These are phyloP conservation scores for Symbiodinium pilosum DNA, from an alignment of 73 alveolate genomes.

Conservation along the genomic window DNA sequence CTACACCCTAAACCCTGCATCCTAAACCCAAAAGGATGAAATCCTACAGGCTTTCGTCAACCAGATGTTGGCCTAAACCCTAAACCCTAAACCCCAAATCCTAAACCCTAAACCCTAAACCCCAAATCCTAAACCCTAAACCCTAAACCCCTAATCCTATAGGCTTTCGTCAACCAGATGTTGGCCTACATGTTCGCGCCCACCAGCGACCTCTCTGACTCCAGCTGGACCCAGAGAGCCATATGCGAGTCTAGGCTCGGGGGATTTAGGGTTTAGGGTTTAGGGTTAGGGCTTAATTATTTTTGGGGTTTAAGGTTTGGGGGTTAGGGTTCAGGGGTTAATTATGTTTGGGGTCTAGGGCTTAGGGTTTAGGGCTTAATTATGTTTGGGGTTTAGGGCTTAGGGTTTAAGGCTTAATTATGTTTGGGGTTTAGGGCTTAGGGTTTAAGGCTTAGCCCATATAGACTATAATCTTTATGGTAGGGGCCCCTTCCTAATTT, in stretches of 20 bases:
- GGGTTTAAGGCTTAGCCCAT: neutral
- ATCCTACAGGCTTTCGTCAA: neutral
- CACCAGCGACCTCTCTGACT: neutral
- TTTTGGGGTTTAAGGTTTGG: neutral
- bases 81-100: neutral
- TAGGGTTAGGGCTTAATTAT: neutral
- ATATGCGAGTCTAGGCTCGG: neutral
- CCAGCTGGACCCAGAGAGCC: neutral
- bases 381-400: neutral
- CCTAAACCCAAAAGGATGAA: neutral
- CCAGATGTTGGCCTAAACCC: neutral
- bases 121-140: neutral
- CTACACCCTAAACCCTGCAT: neutral
- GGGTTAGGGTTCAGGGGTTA: neutral
- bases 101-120: neutral
- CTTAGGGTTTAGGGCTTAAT: too few species aligned
- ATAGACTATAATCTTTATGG: too few species aligned
- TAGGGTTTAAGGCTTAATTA: neutral
- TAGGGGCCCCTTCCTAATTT: too few species aligned
- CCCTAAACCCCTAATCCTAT: neutral
- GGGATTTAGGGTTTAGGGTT: neutral
- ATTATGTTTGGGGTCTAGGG: neutral
- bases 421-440: neutral
- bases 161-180: constrained; percentile 9
- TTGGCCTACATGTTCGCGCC: neutral